Evolutionary conservation across 2,329 filamentous ascomycete species (phyloP).

Genomic region (Westerdykella ornata): DNA sequence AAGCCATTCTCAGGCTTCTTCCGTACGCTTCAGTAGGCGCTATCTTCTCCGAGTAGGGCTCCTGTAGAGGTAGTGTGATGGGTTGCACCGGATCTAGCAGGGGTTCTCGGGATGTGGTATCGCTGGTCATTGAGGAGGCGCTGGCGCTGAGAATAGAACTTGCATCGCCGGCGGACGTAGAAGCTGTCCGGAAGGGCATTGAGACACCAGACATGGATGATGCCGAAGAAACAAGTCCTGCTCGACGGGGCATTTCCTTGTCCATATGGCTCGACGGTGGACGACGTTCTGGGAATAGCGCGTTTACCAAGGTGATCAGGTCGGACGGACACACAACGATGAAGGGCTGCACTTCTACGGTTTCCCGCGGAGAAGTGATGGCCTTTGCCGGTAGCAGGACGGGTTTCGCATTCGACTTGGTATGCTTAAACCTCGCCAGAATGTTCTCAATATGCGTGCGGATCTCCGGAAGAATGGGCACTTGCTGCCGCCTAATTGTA

Average conservation of each 20-base stretch:
- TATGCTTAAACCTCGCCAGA: constrained; percentile 53
- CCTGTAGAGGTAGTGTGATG: constrained; percentile 17
- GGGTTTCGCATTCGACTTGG: constrained; percentile 42
- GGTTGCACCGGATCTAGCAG: constrained; percentile 45
- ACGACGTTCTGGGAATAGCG: constrained; percentile 70
- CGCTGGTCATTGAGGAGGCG: constrained; percentile 65
- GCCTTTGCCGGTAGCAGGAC: constrained; percentile 65
- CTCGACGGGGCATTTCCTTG: constrained; percentile 42
- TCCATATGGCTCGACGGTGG: constrained; percentile 51
- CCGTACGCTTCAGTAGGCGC: constrained; percentile 39
- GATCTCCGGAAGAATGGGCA: constrained; percentile 57
- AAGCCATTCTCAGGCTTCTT: constrained; percentile 55
- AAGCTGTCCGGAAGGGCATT: constrained; percentile 46
- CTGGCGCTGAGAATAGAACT: constrained; percentile 67
- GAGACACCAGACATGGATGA: constrained; percentile 47
- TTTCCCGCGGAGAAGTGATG: constrained; percentile 66
- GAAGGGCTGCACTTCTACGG: constrained; percentile 71
- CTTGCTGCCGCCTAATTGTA: constrained; percentile 48
- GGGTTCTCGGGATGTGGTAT: constrained; percentile 61
- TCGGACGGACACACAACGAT: constrained; percentile 75
- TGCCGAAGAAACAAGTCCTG: constrained; percentile 42
- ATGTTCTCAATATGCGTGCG: constrained; percentile 67
- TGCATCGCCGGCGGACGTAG: constrained; percentile 52
- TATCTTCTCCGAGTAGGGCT: constrained; percentile 42
- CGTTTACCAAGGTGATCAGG: constrained; percentile 71